A percentile compares a stretch with the other conserved stretches of the same genome.
These are phyloP conservation scores for Vitis riparia DNA, from an alignment of 164 flowering plant species.

Conservation along the genomic window DNA sequence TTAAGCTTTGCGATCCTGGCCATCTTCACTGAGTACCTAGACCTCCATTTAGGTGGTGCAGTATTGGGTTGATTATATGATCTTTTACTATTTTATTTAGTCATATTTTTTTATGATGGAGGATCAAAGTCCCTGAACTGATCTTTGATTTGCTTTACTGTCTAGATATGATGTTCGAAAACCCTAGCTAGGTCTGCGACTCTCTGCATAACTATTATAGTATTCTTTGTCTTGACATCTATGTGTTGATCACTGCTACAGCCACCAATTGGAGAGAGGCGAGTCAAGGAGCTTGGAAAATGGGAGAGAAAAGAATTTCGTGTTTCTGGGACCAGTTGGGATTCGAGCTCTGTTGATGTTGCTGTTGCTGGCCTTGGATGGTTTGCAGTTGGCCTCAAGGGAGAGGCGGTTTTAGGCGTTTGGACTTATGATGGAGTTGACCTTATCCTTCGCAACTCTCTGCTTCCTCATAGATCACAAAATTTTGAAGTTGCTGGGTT, in stretches of 20 bases:
- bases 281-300: conserved; percentile 76
- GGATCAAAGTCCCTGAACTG: too few species aligned
- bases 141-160: background rate
- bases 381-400: conserved; percentile 90
- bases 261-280: conserved; percentile 82
- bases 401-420: conserved; percentile 74
- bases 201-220: too few species aligned
- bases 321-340: conserved; percentile 75
- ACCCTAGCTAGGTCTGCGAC: background rate
- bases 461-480: conserved; percentile 62
- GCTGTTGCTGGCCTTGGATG: conserved; percentile 95
- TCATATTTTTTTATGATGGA: too few species aligned
- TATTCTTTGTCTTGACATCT: background rate
- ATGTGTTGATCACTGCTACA: conserved; percentile 25
- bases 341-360: conserved; percentile 74
- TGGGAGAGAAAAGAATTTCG: conserved; percentile 71
- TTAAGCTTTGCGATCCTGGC: too few species aligned
- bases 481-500: conserved; percentile 79
- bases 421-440: conserved; percentile 95
- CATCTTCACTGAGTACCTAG: too few species aligned
- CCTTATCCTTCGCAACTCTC: conserved; percentile 56
- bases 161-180: background rate
- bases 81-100: too few species aligned
- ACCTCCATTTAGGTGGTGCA: too few species aligned
- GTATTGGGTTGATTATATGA: too few species aligned